A percentile compares a stretch with the other conserved stretches of the same genome.
Conservation (phyloP, 1,139 yeast species). For the Nakaseomyces nivariensis region DNA sequence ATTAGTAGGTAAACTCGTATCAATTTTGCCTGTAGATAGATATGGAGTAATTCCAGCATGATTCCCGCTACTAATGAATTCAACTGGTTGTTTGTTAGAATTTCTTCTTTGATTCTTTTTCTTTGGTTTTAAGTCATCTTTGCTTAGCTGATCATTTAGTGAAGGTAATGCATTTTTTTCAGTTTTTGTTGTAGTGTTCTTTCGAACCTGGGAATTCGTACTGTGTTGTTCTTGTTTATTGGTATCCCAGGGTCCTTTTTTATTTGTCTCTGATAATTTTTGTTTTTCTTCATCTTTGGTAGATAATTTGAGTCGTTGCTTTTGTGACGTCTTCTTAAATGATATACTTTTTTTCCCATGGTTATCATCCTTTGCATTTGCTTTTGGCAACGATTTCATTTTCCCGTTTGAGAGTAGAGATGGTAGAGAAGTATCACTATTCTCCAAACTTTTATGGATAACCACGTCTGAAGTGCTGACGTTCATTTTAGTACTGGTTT, state of each 20-base stretch:
- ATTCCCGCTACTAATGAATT: constrained; percentile 18
- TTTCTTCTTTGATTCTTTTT: constrained; percentile 10
- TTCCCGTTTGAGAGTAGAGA: neutral
- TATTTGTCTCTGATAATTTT: constrained; percentile 19
- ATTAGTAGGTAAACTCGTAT: constrained; percentile 6
- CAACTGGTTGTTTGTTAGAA: constrained; percentile 8
- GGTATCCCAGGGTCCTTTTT: constrained; percentile 14
- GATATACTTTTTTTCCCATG: neutral
- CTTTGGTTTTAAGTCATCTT: constrained; percentile 6
- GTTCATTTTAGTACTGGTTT: neutral
- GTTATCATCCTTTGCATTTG: neutral
- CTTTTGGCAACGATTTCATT: neutral
- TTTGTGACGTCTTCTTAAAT: neutral
- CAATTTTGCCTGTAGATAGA: constrained; percentile 9
- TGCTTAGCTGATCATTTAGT: constrained; percentile 11
- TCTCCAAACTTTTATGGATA: neutral
- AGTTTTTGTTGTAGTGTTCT: neutral
- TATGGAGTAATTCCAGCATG: constrained; percentile 16
- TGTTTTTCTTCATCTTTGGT: constrained; percentile 12
- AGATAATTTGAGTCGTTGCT: neutral
- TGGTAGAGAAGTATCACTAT: neutral
- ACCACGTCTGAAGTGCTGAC: neutral
- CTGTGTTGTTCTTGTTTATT: neutral
- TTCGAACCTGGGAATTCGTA: neutral
- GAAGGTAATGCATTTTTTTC: constrained; percentile 13